Evolutionary conservation across 2,329 filamentous ascomycete species (phyloP).

Genomic region (Fusarium sp.): DNA sequence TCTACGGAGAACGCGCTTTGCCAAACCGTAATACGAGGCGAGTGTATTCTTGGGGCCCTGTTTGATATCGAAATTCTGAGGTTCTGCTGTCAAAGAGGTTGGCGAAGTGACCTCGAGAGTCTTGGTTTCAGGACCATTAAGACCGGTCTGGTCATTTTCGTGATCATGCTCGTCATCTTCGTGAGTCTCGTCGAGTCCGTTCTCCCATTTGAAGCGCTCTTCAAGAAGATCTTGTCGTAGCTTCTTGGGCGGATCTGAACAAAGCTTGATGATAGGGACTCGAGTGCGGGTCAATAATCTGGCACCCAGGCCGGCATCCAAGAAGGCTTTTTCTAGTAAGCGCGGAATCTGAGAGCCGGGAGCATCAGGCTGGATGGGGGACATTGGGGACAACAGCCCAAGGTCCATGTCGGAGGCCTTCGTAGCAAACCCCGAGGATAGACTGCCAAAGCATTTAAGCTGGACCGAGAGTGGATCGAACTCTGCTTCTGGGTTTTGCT

Average conservation of each 20-base stretch:
- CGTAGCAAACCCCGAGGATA: constrained; percentile 87
- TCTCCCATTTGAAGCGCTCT: constrained; percentile 79
- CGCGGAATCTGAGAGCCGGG: constrained; percentile 75
- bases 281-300: constrained; percentile 81
- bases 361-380: constrained; percentile 64
- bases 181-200: constrained; percentile 54
- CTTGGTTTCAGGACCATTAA: constrained; percentile 2
- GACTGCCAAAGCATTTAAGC: constrained; percentile 83
- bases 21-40: constrained; percentile 58
- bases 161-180: constrained; percentile 53
- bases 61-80: constrained; percentile 49
- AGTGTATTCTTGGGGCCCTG: constrained; percentile 58
- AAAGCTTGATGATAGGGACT: constrained; percentile 90
- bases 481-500: constrained; percentile 51
- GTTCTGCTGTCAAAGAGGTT: constrained; percentile 17
- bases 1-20: constrained; percentile 63
- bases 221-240: constrained; percentile 71
- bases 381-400: constrained; percentile 76
- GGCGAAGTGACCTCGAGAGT: constrained; percentile 39
- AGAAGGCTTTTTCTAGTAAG: constrained; percentile 78
- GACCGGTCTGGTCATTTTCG: constrained; percentile 41
- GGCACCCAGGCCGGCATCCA: constrained; percentile 79
- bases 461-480: constrained; percentile 70
- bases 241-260: constrained; percentile 73
- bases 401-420: constrained; percentile 93